phyloP scores from a whole-genome alignment of 192 early-diverging fungal genomes.

The Diversispora epigaea region DNA sequence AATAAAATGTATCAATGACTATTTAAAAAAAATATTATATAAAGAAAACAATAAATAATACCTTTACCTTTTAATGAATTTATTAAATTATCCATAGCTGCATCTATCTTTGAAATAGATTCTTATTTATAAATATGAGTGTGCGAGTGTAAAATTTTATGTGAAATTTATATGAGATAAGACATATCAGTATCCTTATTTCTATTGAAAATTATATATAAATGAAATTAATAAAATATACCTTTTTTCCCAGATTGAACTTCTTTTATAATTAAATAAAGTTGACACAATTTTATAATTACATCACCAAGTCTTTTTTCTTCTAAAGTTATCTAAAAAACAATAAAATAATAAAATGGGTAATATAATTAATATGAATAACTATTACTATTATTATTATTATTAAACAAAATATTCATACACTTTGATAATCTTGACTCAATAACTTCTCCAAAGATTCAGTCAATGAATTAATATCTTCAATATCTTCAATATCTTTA shows the following conservation, averaged over 20 bases:
- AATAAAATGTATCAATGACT: not conserved
- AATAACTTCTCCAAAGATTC: conserved; percentile 23
- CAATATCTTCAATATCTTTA: conserved; percentile 24
- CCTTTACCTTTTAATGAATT: too few species aligned
- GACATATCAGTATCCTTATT: too few species aligned
- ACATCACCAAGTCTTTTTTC: conserved; percentile 15
- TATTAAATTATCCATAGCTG: too few species aligned
- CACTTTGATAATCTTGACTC: not conserved
- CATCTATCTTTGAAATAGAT: too few species aligned
- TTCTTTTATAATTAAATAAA: conserved; percentile 11
- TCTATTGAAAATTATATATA: not conserved
- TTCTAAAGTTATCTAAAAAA: conserved; percentile 6
- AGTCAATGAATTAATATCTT: conserved; percentile 11
- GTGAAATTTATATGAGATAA: too few species aligned
- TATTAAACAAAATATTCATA: not conserved
- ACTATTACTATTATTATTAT: not conserved
- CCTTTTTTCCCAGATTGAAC: not conserved
- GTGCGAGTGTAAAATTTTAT: too few species aligned
- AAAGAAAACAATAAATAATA: not conserved
- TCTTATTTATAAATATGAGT: too few species aligned
- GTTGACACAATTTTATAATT: not conserved
- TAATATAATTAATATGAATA: not conserved
- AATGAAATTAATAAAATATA: not conserved
- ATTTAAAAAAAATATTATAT: not conserved
- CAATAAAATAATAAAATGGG: not conserved